Base-by-base conservation (phyloP, 1,139 yeast genomes). In the Candida sp. region DNA sequence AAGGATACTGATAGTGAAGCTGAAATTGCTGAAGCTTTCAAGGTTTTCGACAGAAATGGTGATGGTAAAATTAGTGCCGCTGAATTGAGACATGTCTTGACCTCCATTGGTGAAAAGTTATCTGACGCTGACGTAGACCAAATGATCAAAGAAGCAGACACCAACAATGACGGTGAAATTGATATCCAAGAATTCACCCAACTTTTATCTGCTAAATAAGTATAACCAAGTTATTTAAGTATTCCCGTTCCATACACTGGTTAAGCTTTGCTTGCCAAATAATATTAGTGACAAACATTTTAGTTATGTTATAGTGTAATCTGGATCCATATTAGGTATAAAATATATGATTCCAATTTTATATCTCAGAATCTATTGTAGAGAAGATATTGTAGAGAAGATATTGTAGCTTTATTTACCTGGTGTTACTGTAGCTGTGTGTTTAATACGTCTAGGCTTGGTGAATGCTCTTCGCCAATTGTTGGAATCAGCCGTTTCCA, bases 21-120 rank as follows among this genome's bases (percentile, higher is more conserved):
- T 54, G 99, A 93, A 67, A 84, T 93, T 55, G 82, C 95, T 52
- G 99, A 93, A 70, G 99, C 99, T 12, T 93, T 93, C 77, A 91
- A 91, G 70, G 99, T 93, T 39, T 89, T 90, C 61, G 88, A 82
- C 68, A 76, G 89, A 63, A 95, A 93, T 64, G 97, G 97, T 45
- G 97, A 93, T 63, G 99, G 99, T 49, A 87, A 86, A 68, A 93
- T 93, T 61, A 87, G 96, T 46, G 93, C 96, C 47, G 95, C 97
- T 49, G 99, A 93, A 72, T 81, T 93, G 65, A 86, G 95, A 69
- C 96, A 91, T 64, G 98, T 93, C 40, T 82, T 93, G 71, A 91
- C 97, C 37, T 88, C 97, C 9, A 90, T 95, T 63, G 99, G 99
- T 54, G 99, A 93, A 68, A 89, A 88, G 66, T 78, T 93, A 58